phyloP scores from a whole-genome alignment of 257 asterid species.

The Mentha longifolia region DNA sequence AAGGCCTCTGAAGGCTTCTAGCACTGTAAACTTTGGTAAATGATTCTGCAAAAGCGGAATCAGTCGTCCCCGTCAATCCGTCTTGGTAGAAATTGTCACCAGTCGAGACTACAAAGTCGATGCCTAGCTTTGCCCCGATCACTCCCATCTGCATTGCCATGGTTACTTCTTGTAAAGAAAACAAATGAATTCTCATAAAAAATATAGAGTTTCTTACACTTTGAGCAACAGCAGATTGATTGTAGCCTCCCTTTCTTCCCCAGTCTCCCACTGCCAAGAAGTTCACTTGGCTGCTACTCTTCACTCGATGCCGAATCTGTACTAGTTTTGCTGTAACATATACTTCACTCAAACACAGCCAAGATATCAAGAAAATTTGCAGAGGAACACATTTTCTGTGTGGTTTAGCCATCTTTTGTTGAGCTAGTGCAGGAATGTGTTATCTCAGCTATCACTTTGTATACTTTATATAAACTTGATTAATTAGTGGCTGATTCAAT shows the following conservation, averaged over 20 bases:
- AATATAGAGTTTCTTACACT: constrained; percentile 61
- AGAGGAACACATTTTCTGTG: constrained; percentile 9
- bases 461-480: background rate
- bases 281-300: background rate
- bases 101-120: constrained; percentile 79
- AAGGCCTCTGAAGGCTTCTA: constrained; percentile 74
- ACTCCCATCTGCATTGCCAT: constrained; percentile 71
- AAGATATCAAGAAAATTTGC: constrained; percentile 13
- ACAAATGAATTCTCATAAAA: background rate
- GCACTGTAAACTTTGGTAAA: constrained; percentile 70
- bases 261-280: constrained; percentile 87
- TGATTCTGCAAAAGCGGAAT: constrained; percentile 65
- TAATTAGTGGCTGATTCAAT: background rate
- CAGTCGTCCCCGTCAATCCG: constrained; percentile 68
- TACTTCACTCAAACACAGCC: constrained; percentile 18
- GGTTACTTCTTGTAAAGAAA: no score
- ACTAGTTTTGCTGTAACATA: constrained; percentile 6
- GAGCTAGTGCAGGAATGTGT: background rate
- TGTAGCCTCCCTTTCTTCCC: constrained; percentile 76
- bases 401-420: constrained; percentile 25
- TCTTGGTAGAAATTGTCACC: constrained; percentile 87
- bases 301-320: constrained; percentile 16
- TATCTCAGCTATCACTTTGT: background rate
- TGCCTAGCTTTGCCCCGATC: constrained; percentile 63
- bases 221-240: constrained; percentile 77